Evolutionary conservation across 768 basidiomycete genomes (phyloP).

Genomic region (Suillus tomentosus): DNA sequence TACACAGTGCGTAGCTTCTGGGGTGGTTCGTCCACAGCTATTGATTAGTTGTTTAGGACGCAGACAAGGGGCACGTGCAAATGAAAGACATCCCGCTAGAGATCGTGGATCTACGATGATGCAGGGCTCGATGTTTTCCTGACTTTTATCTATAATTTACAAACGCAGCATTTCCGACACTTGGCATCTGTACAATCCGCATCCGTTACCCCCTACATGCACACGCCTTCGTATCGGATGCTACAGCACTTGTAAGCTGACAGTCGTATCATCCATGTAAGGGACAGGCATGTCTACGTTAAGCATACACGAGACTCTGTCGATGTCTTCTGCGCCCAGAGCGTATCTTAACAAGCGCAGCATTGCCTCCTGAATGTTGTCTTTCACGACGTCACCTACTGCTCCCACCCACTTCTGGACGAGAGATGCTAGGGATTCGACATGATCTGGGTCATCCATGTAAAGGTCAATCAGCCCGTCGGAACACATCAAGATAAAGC

Average conservation of each 20-base stretch:
- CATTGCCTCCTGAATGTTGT: slow-evolving; percentile 20
- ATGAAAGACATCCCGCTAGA: slow-evolving; percentile 74
- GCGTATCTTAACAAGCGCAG: slow-evolving; percentile 45
- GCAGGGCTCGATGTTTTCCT: background rate
- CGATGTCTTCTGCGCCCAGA: slow-evolving; percentile 44
- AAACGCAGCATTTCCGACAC: slow-evolving; percentile 1
- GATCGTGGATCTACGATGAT: slow-evolving; percentile 76
- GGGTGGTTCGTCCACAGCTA: background rate
- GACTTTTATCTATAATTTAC: slow-evolving; percentile 3
- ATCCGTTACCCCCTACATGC: slow-evolving; percentile 6
- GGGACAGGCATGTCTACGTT: slow-evolving; percentile 44
- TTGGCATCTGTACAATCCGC: slow-evolving; percentile 7
- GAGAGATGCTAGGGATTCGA: slow-evolving; percentile 28
- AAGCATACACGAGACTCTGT: slow-evolving; percentile 46
- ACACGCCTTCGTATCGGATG: background rate
- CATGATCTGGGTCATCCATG: slow-evolving; percentile 15
- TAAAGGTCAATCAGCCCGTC: slow-evolving; percentile 50
- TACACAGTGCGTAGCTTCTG: slow-evolving; percentile 60
- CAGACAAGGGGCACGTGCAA: slow-evolving; percentile 82
- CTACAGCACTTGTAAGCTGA: slow-evolving; percentile 36
- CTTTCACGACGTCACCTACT: slow-evolving; percentile 21
- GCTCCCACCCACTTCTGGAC: slow-evolving; percentile 39
- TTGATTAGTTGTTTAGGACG: slow-evolving; percentile 51
- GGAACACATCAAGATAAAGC: slow-evolving; percentile 49
- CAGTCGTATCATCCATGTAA: slow-evolving; percentile 57